Base-by-base conservation (phyloP, 2,329 filamentous ascomycete genomes). In the Fusarium sp. region DNA sequence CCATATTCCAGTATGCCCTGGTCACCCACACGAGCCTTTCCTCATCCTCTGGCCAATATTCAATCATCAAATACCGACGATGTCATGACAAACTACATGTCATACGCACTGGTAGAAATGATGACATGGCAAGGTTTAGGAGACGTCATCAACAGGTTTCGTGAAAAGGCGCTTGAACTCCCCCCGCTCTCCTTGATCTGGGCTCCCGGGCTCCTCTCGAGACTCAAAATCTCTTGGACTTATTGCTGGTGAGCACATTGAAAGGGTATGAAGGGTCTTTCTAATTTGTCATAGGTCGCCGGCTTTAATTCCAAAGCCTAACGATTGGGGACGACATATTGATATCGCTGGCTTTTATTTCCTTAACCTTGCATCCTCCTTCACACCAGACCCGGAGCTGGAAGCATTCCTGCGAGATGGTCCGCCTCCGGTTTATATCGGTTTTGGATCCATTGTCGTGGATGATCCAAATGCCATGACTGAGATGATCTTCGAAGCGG, bases 101-200 rank as follows among this genome's bases (percentile, higher is more conserved):
- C 89, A 0, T 97, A 96, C 69, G 87, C 89, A 1, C 79, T 96
- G 17, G 90, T 96, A 3, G 93, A 97, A 66, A 91, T 96, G 84
- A 87, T 97, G 82, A 93, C 93, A 10, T 96, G 92, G 92, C 92
- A 97, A 75, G 93, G 92, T 0, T 78, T 97, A 4, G 93, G 93
- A 33, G 93, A 97, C 74, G 81, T 97, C 6, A 94, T 97, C 71
- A 97, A 98, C 71, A 84, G 88, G 10, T 97, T 97, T 70, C 83
- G 93, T 48, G 87, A 89, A 63, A 87, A 88, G 55, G 85, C 84
- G 13, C 81, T 96, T 1, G 89, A 90, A 23, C 79, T 97, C 1
- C 90, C 95, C 39, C 84, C 89, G 0, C 82, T 97, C 37, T 92
- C 90, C 58, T 79, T 92, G 8, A 88, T 96, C 44, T 94, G 90